Evolutionary conservation across 2,329 filamentous ascomycete genomes (phyloP), one percentile per base, ranked within the genome.

Genomic region (Talaromyces amestolkiae): DNA sequence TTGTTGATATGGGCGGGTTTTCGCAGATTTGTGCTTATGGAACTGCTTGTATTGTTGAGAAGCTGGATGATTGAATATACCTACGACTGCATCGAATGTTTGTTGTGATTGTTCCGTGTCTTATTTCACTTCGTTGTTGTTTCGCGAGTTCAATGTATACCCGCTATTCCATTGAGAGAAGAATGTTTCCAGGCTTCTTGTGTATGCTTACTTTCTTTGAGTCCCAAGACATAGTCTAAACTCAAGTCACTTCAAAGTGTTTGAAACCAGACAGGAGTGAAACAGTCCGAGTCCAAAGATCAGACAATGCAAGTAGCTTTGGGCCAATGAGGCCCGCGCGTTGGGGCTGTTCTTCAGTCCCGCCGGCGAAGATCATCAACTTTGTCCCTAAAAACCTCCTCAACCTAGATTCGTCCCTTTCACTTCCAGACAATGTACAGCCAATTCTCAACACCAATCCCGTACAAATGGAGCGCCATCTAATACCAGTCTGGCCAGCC

Each of bases 1-100:
- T 83, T 2, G 81, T 81, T 4, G 84, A 85, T 66, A 75, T 87
- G 68, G 83, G 80, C 33, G 81, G 82, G 2, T 87, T 84, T 70
- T 83, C 84, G 2, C 85, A 87, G 75, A 83, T 85, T 47, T 86
- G 84, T 66, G 85, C 85, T 0, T 88, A 87, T 71, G 86, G 86
- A 2, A 88, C 86, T 3, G 86, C 86, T 2, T 84, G 82, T 60
- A 69, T 86, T 13, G 79, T 87, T 31, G 85, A 87, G 75, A 86
- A 84, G 77, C 74, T 87, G 64, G 82, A 85, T 49, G 64, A 63
- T 56, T 39, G 56, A 56, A 35, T 15, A 27, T 17, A 6, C 47
- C 1, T 51, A 27, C 11, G 2, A 3, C 11, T 31, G 27, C 27
- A 31, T 31, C 27, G 7, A 31, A 31, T 31, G 5, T 31, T 31